These are phyloP conservation scores for Anacardium occidentale DNA, from an alignment of 345 rosid genomes.

Conservation along the genomic window DNA sequence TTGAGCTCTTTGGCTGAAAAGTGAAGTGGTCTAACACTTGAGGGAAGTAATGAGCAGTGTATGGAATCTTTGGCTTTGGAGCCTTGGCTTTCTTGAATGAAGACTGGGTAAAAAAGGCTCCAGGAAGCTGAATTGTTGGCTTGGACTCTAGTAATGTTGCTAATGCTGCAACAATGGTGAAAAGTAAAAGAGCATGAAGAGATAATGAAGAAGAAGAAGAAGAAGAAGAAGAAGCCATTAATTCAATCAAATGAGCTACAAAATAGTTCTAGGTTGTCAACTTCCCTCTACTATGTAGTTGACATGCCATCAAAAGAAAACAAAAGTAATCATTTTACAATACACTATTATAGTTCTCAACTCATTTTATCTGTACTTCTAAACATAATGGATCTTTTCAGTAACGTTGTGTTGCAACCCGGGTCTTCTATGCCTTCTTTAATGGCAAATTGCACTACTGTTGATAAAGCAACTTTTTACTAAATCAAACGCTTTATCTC, in stretches of 20 bases:
- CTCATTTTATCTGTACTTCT: too few species aligned
- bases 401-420: too few species aligned
- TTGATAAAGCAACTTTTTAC: too few species aligned
- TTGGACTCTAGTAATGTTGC: constrained; percentile 21
- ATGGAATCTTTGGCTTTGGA: constrained; percentile 35
- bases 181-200: constrained; percentile 20
- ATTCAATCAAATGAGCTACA: not conserved
- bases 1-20: constrained; percentile 54
- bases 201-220: constrained; percentile 29
- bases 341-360: too few species aligned
- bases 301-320: too few species aligned
- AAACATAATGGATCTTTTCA: too few species aligned
- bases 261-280: not conserved
- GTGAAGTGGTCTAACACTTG: constrained; percentile 75
- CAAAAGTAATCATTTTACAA: too few species aligned
- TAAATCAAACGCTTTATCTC: too few species aligned
- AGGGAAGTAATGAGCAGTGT: constrained; percentile 57
- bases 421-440: too few species aligned
- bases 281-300: not conserved
- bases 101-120: constrained; percentile 31
- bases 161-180: constrained; percentile 18
- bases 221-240: constrained; percentile 33
- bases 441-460: too few species aligned
- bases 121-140: constrained; percentile 29
- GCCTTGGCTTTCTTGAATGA: constrained; percentile 18